These are phyloP conservation scores for Vitellaria paradoxa DNA, from an alignment of 179 eudicot genomes.

Conservation along the genomic window DNA sequence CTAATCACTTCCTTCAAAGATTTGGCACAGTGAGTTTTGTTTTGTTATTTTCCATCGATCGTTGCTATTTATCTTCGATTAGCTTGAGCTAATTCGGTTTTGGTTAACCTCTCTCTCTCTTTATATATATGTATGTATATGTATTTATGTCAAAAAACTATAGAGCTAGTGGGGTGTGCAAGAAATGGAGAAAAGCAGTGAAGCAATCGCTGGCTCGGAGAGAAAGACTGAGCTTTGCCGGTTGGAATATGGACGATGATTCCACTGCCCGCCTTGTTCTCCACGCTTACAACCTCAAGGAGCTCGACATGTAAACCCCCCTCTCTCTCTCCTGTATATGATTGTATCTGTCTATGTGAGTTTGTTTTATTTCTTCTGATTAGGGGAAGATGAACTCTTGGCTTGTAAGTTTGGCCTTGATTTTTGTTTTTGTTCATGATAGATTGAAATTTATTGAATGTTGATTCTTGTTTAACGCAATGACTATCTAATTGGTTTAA, in stretches of 20 bases:
- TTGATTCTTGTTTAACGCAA: not conserved
- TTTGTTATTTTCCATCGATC: not conserved
- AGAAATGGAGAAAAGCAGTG: slow-evolving; percentile 89
- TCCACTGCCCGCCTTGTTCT: slow-evolving; percentile 77
- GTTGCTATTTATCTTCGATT: not conserved
- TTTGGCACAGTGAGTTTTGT: slow-evolving; percentile 65
- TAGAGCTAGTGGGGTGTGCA: slow-evolving; percentile 70
- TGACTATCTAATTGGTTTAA: not conserved
- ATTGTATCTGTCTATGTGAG: not conserved
- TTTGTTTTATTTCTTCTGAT: too few species aligned
- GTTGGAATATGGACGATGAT: slow-evolving; percentile 83
- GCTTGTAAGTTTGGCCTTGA: too few species aligned
- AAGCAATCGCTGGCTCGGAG: slow-evolving; percentile 72
- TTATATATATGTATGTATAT: not conserved
- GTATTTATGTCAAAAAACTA: not conserved
- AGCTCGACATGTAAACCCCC: slow-evolving; percentile 71
- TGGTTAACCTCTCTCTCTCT: not conserved
- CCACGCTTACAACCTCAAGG: slow-evolving; percentile 73
- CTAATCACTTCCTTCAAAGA: slow-evolving; percentile 70
- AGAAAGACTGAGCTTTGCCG: slow-evolving; percentile 69
- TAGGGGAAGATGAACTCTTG: too few species aligned
- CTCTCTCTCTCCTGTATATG: not conserved
- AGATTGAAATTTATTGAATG: not conserved
- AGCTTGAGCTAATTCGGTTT: not conserved
- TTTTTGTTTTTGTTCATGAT: not conserved